Conservation (phyloP, 148 eudicot genomes). For the Talinum fruticosum region DNA sequence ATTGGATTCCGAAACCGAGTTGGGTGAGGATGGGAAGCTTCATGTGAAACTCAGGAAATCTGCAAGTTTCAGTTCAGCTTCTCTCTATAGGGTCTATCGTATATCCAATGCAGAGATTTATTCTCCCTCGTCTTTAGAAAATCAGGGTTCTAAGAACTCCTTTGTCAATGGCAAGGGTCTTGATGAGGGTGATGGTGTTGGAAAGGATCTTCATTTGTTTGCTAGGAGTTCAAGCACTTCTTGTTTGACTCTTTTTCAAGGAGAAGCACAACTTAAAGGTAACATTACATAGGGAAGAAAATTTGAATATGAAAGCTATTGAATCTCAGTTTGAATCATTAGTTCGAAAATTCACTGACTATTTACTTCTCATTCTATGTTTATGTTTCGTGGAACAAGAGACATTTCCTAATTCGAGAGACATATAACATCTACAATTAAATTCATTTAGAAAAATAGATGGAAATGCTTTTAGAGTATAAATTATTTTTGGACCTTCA, state of each 20-base stretch:
- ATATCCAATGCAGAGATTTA: constrained; percentile 86
- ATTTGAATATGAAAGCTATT: too few species aligned
- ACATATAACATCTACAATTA: too few species aligned
- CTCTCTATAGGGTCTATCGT: constrained; percentile 60
- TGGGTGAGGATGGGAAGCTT: constrained; percentile 74
- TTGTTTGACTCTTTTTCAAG: not conserved
- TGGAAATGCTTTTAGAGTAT: too few species aligned
- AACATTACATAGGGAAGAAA: not conserved
- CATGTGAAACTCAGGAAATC: constrained; percentile 37
- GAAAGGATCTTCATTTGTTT: not conserved
- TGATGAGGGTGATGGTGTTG: not conserved
- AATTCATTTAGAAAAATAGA: too few species aligned
- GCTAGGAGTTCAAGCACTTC: not conserved
- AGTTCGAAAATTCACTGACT: too few species aligned
- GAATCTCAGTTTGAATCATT: not conserved
- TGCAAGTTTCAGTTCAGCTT: constrained; percentile 57
- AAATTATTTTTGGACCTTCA: too few species aligned
- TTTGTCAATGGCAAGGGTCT: too few species aligned
- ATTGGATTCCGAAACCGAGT: constrained; percentile 68
- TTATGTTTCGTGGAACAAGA: not conserved
- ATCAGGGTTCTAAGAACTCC: not conserved
- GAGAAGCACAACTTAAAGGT: not conserved
- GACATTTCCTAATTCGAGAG: not conserved
- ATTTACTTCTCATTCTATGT: too few species aligned
- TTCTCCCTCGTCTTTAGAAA: constrained; percentile 17